Conservation (phyloP, 352 stramenopile species). For the Hyphochytrium catenoides region DNA sequence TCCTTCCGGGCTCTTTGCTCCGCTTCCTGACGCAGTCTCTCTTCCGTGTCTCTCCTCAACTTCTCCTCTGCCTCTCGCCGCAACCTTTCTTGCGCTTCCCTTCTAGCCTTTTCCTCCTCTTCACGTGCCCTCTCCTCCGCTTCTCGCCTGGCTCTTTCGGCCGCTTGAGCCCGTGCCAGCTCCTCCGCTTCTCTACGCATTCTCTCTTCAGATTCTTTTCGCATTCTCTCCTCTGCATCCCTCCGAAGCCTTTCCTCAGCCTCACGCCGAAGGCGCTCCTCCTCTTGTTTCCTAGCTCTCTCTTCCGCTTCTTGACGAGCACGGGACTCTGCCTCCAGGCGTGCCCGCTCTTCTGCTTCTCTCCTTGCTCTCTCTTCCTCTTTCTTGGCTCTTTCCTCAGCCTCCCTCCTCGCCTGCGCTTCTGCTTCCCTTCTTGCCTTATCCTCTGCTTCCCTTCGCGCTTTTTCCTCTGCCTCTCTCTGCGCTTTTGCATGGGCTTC, state of each 20-base stretch:
- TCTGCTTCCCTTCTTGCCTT: background rate
- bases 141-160: slow-evolving; percentile 13
- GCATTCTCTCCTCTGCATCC: slow-evolving; percentile 11
- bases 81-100: too few relatives aligned
- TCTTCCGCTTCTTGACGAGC: slow-evolving; percentile 14
- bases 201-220: slow-evolving; percentile 9
- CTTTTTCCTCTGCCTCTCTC: slow-evolving; percentile 12
- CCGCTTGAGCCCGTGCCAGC: slow-evolving; percentile 8
- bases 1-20: slow-evolving; percentile 6
- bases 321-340: too few relatives aligned
- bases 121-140: slow-evolving; percentile 12
- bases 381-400: background rate
- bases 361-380: slow-evolving; percentile 4
- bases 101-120: slow-evolving; percentile 2
- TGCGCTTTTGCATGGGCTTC: too few relatives aligned
- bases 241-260: slow-evolving; percentile 12
- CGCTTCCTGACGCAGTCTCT: slow-evolving; percentile 8
- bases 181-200: slow-evolving; percentile 10
- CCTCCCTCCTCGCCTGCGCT: background rate
- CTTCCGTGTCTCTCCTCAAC: background rate
- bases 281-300: slow-evolving; percentile 10
- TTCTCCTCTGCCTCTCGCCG: slow-evolving; percentile 8
- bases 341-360: slow-evolving; percentile 1
- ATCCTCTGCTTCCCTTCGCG: slow-evolving; percentile 5
- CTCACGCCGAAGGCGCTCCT: slow-evolving; percentile 12